These are phyloP conservation scores for Maudiozyma barnettii DNA, from an alignment of 805 yeast genomes.

Conservation along the genomic window DNA sequence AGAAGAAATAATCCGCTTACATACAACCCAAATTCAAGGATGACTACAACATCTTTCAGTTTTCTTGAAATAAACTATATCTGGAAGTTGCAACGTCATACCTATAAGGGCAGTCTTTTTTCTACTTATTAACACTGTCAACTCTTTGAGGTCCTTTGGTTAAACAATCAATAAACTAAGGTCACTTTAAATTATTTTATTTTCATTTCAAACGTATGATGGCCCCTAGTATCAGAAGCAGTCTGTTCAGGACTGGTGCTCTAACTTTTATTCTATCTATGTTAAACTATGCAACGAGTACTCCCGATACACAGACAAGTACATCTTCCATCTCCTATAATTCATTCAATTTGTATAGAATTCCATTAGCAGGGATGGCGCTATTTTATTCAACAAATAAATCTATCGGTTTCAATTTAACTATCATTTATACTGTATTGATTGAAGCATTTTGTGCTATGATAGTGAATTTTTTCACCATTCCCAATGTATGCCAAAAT, in stretches of 20 bases:
- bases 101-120: too few species aligned
- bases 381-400: constrained; percentile 1
- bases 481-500: not conserved
- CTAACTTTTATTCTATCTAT: not conserved
- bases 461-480: not conserved
- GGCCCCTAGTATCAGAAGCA: not conserved
- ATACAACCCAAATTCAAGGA: too few species aligned
- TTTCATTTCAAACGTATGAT: not conserved
- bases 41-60: too few species aligned
- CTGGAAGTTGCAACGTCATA: too few species aligned
- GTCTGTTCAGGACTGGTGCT: not conserved
- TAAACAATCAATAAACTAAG: too few species aligned
- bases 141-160: too few species aligned
- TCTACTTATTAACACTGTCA: too few species aligned
- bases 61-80: too few species aligned
- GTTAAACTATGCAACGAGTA: not conserved
- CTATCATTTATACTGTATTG: not conserved
- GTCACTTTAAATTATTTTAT: too few species aligned
- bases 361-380: constrained; percentile 1
- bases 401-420: not conserved
- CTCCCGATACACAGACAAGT: not conserved
- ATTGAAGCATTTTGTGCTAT: not conserved
- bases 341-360: constrained; percentile 1
- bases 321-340: not conserved
- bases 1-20: too few species aligned